Base-by-base conservation (phyloP, 1,139 yeast species). In the Sugiyamaella paludigena region DNA sequence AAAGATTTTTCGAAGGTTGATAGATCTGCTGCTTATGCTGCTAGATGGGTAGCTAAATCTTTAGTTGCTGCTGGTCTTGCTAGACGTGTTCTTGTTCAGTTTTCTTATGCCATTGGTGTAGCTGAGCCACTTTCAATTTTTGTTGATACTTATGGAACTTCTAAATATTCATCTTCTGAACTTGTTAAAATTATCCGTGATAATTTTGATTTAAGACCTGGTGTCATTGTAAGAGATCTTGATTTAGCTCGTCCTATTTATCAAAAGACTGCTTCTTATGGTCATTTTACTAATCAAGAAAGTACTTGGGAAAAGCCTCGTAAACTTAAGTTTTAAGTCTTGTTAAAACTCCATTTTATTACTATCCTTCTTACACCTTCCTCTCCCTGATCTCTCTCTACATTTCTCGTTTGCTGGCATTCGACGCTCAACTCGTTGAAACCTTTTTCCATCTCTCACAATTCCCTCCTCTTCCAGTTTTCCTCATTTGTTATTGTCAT, bases 1-100 rank as follows among this genome's bases (percentile, higher is more conserved):
- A 92, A 92, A 81, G 99, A 92, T 76, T 92, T 88, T 87, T 88
- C 98, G 72, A 92, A 92, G 82, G 99, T 92, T 69, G 99, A 92
- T 76, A 88, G 99, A 80, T 92, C 98, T 61, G 99, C 98, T 70
- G 98, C 98, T 62, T 92, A 92, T 72, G 98, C 98, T 68, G 98
- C 98, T 65, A 89, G 98, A 80, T 94, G 98, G 98, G 97, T 92
- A 65, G 98, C 98, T 73, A 92, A 92, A 80, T 92, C 98, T 53
- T 81, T 92, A 67, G 95, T 92, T 60, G 78, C 80, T 64, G 96
- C 98, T 59, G 94, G 95, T 60, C 81, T 94, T 66, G 96, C 97
- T 67, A 87, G 87, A 78, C 89, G 99, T 79, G 96, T 92, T 58
- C 83, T 92, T 68, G 99, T 92, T 57, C 98, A 92, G 79, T 88